Evolutionary conservation across 1,284 basidiomycete genomes (phyloP), one percentile per base, ranked within the genome.

Genomic region (Pseudozyma tsukubaensis): DNA sequence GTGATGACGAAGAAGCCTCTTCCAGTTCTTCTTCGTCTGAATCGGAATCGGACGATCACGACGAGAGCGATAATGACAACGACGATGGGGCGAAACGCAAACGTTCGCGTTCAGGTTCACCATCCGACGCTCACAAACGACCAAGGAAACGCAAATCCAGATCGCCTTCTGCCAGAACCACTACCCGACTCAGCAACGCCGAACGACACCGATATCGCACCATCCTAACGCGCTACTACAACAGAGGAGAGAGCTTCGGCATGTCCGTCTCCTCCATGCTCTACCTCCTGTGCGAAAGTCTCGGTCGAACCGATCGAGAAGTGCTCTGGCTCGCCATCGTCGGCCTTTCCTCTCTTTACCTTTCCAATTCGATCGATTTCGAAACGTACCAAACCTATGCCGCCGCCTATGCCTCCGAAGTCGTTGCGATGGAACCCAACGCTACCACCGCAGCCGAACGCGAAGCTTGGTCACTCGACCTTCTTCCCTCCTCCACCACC

Each of bases 301-400:
- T 97, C 13, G 94, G 96, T 79, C 90, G 95, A 29, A 91, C 92
- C 12, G 95, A 97, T 84, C 94, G 94, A 81, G 94, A 98, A 84
- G 88, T 94, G 6, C 87, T 99, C 82, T 94, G 92, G 93, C 88
- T 96, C 48, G 94, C 95, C 16, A 94, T 99, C 65, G 88, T 99
- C 49, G 94, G 94, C 19, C 88, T 98, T 21, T 98, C 97, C 11
- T 91, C 91, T 81, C 97, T 99, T 86, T 99, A 97, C 85, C 89
- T 89, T 35, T 90, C 92, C 14, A 90, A 92, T 49, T 90, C 91
- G 77, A 94, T 98, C 87, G 92, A 95, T 72, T 90, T 93, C 51
- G 89, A 91, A 35, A 88, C 88, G 49, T 99, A 99, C 86, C 94
- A 97, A 18, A 77, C 73, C 18, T 76, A 78, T 48, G 72, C 81